Percentiles rank a stretch among this genome's conserved stretches.
These are phyloP conservation scores for Aspergillus diversus DNA, from an alignment of 495 filamentous ascomycete species.

Conservation along the genomic window DNA sequence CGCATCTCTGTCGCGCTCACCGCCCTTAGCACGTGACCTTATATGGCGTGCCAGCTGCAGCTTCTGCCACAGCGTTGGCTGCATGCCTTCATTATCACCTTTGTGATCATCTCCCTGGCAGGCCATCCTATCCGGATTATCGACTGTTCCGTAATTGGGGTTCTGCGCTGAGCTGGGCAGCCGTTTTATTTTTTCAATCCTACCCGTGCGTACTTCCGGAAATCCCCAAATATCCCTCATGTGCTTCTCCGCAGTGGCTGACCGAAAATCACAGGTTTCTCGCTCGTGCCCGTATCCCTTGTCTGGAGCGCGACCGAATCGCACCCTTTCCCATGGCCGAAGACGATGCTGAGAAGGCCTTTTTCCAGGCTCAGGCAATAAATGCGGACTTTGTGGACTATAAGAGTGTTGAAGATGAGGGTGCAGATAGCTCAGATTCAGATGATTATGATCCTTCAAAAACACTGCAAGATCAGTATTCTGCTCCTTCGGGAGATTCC, in stretches of 20 bases:
- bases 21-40: conserved; percentile 29
- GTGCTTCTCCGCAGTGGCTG: conserved; percentile 8
- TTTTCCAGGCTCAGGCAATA: conserved; percentile 60
- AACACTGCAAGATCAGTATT: conserved; percentile 50
- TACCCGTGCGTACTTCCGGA: not conserved
- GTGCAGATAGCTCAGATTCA: conserved; percentile 56
- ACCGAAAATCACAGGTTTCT: conserved; percentile 14
- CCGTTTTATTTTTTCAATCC: conserved; percentile 3
- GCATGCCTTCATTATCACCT: not conserved
- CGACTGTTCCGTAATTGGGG: conserved; percentile 7
- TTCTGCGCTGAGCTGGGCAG: not conserved
- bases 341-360: conserved; percentile 63
- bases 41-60: conserved; percentile 26
- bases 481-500: conserved; percentile 31
- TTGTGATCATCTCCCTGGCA: not conserved
- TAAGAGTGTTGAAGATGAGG: conserved; percentile 42
- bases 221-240: not conserved
- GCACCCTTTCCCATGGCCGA: conserved; percentile 55
- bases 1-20: conserved; percentile 29
- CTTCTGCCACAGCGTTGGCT: conserved; percentile 23
- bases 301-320: conserved; percentile 19
- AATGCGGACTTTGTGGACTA: conserved; percentile 46
- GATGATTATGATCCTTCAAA: conserved; percentile 60
- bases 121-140: conserved; percentile 1
- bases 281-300: conserved; percentile 1